These are phyloP conservation scores for Leccinellum rugosiceps DNA, from an alignment of 768 basidiomycete genomes.

Conservation along the genomic window DNA sequence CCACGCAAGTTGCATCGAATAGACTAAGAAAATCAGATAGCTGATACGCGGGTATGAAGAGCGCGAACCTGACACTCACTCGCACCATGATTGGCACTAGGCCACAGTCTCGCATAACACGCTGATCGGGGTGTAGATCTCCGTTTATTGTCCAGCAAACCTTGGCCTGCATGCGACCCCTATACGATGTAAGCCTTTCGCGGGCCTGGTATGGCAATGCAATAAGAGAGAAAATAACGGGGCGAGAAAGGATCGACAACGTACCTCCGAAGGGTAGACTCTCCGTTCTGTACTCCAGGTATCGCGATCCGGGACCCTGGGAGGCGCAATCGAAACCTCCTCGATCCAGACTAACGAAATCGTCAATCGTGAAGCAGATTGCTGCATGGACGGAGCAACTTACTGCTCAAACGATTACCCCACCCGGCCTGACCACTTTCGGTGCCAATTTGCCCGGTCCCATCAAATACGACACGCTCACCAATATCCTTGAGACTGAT, in stretches of 20 bases:
- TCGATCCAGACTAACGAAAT: conserved; percentile 82
- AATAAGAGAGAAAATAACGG: conserved; percentile 9
- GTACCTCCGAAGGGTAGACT: conserved; percentile 87
- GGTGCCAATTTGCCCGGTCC: conserved; percentile 49
- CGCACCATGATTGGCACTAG: conserved; percentile 96
- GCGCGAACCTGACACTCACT: conserved; percentile 45
- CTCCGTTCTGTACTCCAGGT: conserved; percentile 68
- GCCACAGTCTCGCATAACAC: conserved; percentile 81
- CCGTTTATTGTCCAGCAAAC: conserved; percentile 76
- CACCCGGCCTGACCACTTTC: conserved; percentile 54
- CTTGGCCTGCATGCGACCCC: conserved; percentile 84
- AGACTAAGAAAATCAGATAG: conserved; percentile 50
- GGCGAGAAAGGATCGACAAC: conserved; percentile 3
- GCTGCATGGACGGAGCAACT: conserved; percentile 32
- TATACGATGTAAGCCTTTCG: conserved; percentile 89
- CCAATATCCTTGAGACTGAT: conserved; percentile 81
- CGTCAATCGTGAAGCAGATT: conserved; percentile 4
- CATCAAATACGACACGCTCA: conserved; percentile 91
- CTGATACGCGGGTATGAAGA: background rate
- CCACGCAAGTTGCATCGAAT: conserved; percentile 87
- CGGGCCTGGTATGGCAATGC: conserved; percentile 58
- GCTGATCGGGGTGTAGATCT: conserved; percentile 62
- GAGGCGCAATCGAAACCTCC: conserved; percentile 75
- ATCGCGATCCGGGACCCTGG: conserved; percentile 85
- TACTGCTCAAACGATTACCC: conserved; percentile 86